Base-by-base conservation (phyloP, 148 eudicot species). In the Mesembryanthemum crystallinum region DNA sequence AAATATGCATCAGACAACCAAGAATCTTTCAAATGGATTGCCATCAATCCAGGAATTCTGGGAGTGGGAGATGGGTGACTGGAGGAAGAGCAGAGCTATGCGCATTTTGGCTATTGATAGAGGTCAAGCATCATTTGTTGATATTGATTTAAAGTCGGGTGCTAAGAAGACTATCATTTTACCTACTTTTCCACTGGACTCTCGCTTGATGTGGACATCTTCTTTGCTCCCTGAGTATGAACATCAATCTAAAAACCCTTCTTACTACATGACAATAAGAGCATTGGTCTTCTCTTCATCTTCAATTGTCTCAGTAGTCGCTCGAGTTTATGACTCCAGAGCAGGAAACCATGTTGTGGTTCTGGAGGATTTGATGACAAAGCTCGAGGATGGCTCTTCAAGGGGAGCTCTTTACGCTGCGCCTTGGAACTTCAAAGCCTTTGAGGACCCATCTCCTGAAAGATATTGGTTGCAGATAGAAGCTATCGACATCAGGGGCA, bases 1-100 rank as follows among this genome's bases (percentile, higher is more conserved):
- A 71, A 83, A 90, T 80, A 83, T 85, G 79, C 93, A 86, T 67
- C 47, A 29, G 32, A 67, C 60, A 57, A 62, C 82, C 62, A 42
- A 45, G n/a, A 83, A 75, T 67, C 85, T 87, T 79, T 74, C 87
- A 29, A 76, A 75, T 77, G 78, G 64, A 60, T 76, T 75, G 49
- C 66, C 80, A 18, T 39, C 72, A 57, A 20, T 74, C 69, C 74
- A 83, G 67, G 97, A 86, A 75, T 94, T 94, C 77, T 94, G 98
- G 98, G 98, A 94, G 82, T 87, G 91, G 96, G 97, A 94, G 81
- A 92, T 92, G 93, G 98, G 97, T 64, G 98, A 94, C 64, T 94
- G 98, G 98, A 90, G 96, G 77, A 83, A 76, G 71, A 86, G 82
- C 82, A 81, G 97, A 85, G 79, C 80, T 24, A 89, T 95, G 89